Evolutionary conservation across 345 rosid genomes (phyloP), one percentile per base, ranked within the genome.

Genomic region (Arabidopsis thaliana): DNA sequence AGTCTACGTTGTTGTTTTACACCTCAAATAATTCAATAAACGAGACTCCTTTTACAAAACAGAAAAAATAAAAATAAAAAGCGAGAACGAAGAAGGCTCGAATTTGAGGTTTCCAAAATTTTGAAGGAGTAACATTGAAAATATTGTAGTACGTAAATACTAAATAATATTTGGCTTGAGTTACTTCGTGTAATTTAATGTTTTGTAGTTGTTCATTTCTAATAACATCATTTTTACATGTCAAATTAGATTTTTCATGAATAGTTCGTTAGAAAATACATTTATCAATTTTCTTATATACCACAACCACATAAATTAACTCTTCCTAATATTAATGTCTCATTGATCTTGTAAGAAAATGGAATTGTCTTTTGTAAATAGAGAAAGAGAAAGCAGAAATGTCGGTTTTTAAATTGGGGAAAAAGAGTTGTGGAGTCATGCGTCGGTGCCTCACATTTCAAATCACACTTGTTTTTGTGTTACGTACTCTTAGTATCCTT

Each of bases 361-460:
- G 59, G 32, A 24, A 48, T 36, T 46, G 24, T 34, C 20, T 36
- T 49, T 36, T 8, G 5, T 20, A 46, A 22, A 33, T 45, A 33
- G 23, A 37, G 46, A 8, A 57, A 45, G 44, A 23, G 58, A 71
- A 48, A 59, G 8, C 36, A 16, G 36, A 14, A 59, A 25, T 71
- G 59, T 71, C 51, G 59, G 67, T 37, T 33, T 59, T 25, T 9
- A 49, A 71, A 59, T 16, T 49, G 16, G 37, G 16, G 37, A 36
- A 59, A 7, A 49, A 59, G 40, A 60, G 40, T 59, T 59, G 49
- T 33, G 7, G 57, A 58, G 38, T 71, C 20, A 59, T 32, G 65
- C 8, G 67, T 49, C 75, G 59, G 75, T 60, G 59, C 67, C 67
- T 49, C 48, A 59, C 48, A n/a, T 28, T 9, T 53, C 23, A 40